These are phyloP conservation scores for Naumovozyma castellii DNA, from an alignment of 805 yeast species.

Conservation along the genomic window DNA sequence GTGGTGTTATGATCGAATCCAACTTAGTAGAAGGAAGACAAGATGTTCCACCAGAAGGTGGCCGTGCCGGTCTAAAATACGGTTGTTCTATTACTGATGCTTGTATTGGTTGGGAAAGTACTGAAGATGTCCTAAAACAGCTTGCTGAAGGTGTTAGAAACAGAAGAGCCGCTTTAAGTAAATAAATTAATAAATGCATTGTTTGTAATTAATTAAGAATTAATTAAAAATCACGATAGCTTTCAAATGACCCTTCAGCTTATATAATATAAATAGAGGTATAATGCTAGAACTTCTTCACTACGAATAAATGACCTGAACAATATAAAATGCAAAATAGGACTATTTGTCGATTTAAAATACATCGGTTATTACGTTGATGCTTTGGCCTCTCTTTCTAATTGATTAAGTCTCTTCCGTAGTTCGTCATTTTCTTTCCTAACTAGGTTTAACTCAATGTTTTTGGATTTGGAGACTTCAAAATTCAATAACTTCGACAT, in stretches of 20 bases:
- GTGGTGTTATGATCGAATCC: constrained; percentile 96
- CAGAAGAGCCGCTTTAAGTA: constrained; percentile 45
- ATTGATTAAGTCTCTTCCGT: constrained; percentile 18
- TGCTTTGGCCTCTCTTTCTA: constrained; percentile 1
- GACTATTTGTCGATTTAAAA: too few species aligned
- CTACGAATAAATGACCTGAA: too few species aligned
- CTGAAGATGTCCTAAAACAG: constrained; percentile 58
- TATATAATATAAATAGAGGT: background rate
- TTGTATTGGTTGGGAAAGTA: constrained; percentile 84
- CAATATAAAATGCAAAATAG: too few species aligned
- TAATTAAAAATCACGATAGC: background rate
- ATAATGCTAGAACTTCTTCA: too few species aligned
- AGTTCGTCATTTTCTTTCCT: constrained; percentile 43
- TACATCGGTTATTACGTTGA: too few species aligned
- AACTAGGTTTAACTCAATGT: constrained; percentile 56
- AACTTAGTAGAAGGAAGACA: constrained; percentile 90
- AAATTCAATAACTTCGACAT: constrained; percentile 61
- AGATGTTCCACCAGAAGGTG: constrained; percentile 71
- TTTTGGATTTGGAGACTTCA: constrained; percentile 65
- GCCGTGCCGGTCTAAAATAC: constrained; percentile 67
- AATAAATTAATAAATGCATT: constrained; percentile 8
- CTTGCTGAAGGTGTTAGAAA: constrained; percentile 73
- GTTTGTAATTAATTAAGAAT: background rate
- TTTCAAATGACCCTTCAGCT: background rate
- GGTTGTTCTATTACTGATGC: constrained; percentile 98